Evolutionary conservation across 352 stramenopile genomes (phyloP).

Genomic region (Phytophthora citrophthora): DNA sequence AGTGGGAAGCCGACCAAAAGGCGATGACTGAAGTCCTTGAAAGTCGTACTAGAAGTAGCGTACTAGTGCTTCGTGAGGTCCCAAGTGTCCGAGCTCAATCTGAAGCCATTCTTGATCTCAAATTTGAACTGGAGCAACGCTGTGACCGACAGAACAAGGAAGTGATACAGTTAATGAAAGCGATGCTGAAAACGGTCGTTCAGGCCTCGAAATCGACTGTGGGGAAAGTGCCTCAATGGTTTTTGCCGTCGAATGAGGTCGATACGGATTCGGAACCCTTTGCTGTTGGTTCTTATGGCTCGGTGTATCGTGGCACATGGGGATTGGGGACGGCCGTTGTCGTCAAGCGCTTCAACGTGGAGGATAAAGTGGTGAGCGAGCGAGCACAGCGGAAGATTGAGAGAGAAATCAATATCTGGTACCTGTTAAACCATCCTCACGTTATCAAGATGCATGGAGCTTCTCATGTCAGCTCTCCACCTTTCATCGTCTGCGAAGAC

Average conservation of each 20-base stretch:
- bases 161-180: constrained; percentile 9
- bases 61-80: constrained; percentile 6
- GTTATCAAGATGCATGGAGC: constrained; percentile 33
- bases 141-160: background rate
- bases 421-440: constrained; percentile 11
- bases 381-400: constrained; percentile 17
- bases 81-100: constrained; percentile 3
- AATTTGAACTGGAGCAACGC: constrained; percentile 16
- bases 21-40: background rate
- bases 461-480: constrained; percentile 33
- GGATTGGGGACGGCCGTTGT: constrained; percentile 32
- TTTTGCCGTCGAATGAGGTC: constrained; percentile 24
- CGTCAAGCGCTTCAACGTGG: constrained; percentile 37
- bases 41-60: background rate
- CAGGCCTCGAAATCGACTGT: constrained; percentile 11
- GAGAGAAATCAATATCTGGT: constrained; percentile 34
- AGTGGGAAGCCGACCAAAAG: constrained; percentile 16
- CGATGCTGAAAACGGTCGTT: constrained; percentile 14
- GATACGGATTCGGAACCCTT: constrained; percentile 17
- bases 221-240: constrained; percentile 16
- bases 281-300: constrained; percentile 26
- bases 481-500: constrained; percentile 39
- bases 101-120: constrained; percentile 14
- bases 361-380: constrained; percentile 9
- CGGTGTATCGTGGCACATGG: constrained; percentile 27